Conservation (phyloP, 371 early-diverging fungal species). For the Saksenaea vasiformis region DNA sequence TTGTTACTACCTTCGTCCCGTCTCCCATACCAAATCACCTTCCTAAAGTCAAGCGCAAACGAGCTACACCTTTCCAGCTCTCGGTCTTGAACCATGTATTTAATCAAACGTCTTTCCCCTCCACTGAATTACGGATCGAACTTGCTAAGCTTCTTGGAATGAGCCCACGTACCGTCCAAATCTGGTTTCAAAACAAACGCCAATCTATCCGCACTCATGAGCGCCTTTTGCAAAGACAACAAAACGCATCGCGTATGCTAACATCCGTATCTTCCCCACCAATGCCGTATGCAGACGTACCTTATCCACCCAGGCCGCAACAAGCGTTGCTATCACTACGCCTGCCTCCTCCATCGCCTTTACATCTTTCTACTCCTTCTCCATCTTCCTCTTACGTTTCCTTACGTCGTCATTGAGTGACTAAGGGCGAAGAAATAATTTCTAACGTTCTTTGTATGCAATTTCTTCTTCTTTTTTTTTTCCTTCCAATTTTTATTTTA, state of each 20-base stretch:
- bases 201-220: conserved; percentile 47
- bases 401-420: neutral
- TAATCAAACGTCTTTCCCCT: conserved; percentile 51
- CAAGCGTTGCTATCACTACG: neutral
- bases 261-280: conserved; percentile 3
- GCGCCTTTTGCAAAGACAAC: conserved; percentile 4
- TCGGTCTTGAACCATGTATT: conserved; percentile 47
- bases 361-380: conserved; percentile 19
- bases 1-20: conserved; percentile 13
- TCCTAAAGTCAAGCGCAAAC: conserved; percentile 14
- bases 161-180: conserved; percentile 75
- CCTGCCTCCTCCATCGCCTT: conserved; percentile 7
- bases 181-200: conserved; percentile 93
- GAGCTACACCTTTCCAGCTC: conserved; percentile 33
- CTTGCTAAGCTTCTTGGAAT: conserved; percentile 81
- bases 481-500: too few relatives aligned
- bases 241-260: neutral
- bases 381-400: neutral
- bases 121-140: conserved; percentile 69
- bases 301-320: conserved; percentile 2
- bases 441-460: neutral
- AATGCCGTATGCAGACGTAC: neutral
- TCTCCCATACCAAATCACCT: conserved; percentile 14
- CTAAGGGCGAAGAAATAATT: too few relatives aligned
- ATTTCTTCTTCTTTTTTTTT: neutral